phyloP scores from a whole-genome alignment of 2,329 filamentous ascomycete species.

The Cordyceps pruinosa region DNA sequence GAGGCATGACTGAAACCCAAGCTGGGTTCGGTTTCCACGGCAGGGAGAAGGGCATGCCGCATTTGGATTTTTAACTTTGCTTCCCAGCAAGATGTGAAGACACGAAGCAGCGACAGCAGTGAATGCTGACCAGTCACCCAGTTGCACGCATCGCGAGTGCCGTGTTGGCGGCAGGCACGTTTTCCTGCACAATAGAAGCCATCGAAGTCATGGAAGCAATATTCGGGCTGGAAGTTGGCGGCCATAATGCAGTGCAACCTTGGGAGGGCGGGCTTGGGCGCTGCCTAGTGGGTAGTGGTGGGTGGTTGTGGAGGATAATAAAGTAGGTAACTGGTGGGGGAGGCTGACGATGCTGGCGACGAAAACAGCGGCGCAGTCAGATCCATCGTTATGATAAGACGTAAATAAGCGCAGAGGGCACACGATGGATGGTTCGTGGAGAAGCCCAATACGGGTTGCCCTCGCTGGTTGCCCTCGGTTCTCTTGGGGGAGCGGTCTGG shows the following conservation, averaged over 20 bases:
- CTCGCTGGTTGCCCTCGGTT: neutral
- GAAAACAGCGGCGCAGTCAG: neutral
- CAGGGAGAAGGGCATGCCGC: neutral
- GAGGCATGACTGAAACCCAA: neutral
- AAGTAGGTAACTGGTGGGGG: neutral
- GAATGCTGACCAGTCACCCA: no score
- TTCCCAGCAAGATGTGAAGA: neutral
- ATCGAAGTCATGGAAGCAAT: neutral
- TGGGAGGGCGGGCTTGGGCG: neutral
- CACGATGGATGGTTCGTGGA: neutral
- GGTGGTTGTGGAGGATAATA: neutral
- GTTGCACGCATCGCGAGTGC: neutral
- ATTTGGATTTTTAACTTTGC: neutral
- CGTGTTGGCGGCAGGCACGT: neutral
- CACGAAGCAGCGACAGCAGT: no score
- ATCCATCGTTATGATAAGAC: neutral
- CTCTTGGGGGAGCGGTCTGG: neutral
- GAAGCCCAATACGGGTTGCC: neutral
- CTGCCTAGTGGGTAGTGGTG: no score
- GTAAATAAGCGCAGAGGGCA: neutral
- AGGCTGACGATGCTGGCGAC: neutral
- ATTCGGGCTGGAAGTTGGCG: slow-evolving; percentile 4
- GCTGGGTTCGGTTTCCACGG: neutral
- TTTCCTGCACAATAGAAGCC: no score
- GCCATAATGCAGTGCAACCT: neutral